Base-by-base conservation (phyloP, 106 monocot genomes). In the Agapanthus africanus region DNA sequence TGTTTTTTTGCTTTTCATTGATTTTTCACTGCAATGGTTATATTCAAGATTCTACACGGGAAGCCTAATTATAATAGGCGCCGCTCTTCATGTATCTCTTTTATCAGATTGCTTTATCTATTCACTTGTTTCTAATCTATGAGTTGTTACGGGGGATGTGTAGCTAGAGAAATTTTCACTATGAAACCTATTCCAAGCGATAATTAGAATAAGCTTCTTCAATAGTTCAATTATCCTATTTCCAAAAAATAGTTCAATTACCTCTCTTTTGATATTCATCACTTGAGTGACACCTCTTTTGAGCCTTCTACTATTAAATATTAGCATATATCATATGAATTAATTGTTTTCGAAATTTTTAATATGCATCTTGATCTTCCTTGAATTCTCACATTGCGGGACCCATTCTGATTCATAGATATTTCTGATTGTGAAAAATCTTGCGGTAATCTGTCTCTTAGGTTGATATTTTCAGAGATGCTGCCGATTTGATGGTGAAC, bases 391-490 rank as follows among this genome's bases (percentile, higher is more conserved):
- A 26, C 7, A 28, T 26, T 19, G 8, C 1, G 30, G 11, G 22
- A 3, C 11, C 26, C 11, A 0, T n/a, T 27, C 56, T 56, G 30
- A 57, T 57, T 56, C 31, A 13, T 18, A 27, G 11, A 4, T 57
- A 30, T 57, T 57, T 57, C 30, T 57, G 30, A 57, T 61, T 61
- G 61, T 19, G 56, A 22, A 2, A 1, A 56, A 56, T 47, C 16
- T 19, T 56, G 56, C 9, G 19, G 56, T 22, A 40, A 27, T 28
- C 18, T 40, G 19, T 44, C 35, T 33, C 23, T 13, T 72, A 97
- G 97, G 97, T 97, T 42, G 97, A 97, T 67, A 97, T 97, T 73
- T 97, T 97, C 60, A 89, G 82, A 80, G 97, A 97, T 87, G 97
- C 97, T 62, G 97, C 97, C 38, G 71, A 80, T 70, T 74, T 97